Conservation (phyloP, 805 yeast species). For the Barnettozyma populi region DNA sequence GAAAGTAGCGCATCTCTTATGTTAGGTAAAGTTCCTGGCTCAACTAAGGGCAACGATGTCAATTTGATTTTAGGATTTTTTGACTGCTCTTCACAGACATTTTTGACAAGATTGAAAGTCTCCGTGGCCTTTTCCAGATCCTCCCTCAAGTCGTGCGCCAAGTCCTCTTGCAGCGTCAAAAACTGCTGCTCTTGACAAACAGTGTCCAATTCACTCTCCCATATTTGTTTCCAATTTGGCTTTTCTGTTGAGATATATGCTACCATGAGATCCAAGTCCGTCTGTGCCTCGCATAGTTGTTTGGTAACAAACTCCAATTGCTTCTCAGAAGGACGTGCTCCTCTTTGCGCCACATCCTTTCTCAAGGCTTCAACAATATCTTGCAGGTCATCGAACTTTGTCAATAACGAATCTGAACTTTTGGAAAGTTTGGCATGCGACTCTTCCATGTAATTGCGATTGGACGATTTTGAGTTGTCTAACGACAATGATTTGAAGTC, state of each 20-base stretch:
- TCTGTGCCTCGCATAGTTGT: constrained; percentile 57
- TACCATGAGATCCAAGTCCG: constrained; percentile 48
- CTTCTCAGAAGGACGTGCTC: constrained; percentile 72
- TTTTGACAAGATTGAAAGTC: constrained; percentile 74
- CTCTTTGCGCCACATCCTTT: constrained; percentile 87
- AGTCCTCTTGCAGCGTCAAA: constrained; percentile 82
- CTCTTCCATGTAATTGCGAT: constrained; percentile 61
- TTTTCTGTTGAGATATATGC: constrained; percentile 63
- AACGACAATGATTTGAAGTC: constrained; percentile 47
- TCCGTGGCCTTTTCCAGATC: constrained; percentile 78
- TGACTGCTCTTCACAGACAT: constrained; percentile 73
- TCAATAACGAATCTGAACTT: constrained; percentile 68
- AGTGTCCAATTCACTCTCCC: constrained; percentile 87
- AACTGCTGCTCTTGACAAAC: constrained; percentile 94
- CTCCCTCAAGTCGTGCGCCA: constrained; percentile 70
- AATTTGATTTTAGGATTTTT: constrained; percentile 46
- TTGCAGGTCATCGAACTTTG: constrained; percentile 84
- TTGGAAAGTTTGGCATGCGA: constrained; percentile 70
- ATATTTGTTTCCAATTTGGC: constrained; percentile 80
- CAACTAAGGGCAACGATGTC: constrained; percentile 40
- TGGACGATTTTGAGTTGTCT: constrained; percentile 29
- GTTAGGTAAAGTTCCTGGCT: constrained; percentile 58
- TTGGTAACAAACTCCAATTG: constrained; percentile 62
- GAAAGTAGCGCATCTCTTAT: constrained; percentile 71
- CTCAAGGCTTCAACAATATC: constrained; percentile 86